These are phyloP conservation scores for Fusarium sp. DNA, from an alignment of 2,329 filamentous ascomycete genomes.

Conservation along the genomic window DNA sequence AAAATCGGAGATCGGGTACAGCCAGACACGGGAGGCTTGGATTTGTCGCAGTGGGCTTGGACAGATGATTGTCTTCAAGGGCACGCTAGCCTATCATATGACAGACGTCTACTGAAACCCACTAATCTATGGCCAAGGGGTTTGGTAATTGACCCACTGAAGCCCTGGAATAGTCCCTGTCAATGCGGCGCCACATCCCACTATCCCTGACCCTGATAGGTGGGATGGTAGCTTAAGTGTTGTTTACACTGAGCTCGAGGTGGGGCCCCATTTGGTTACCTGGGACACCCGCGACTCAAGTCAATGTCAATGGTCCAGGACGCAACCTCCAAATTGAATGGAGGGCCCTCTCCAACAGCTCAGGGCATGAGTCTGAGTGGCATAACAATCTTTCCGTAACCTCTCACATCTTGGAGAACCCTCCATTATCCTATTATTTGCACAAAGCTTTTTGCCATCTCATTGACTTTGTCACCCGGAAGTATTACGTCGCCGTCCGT, in stretches of 20 bases:
- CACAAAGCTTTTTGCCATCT: neutral
- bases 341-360: conserved; percentile 25
- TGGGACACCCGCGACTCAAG: conserved; percentile 38
- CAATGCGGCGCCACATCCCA: conserved; percentile 29
- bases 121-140: conserved; percentile 20
- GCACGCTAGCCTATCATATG: conserved; percentile 16
- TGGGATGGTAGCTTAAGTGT: conserved; percentile 27
- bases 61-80: conserved; percentile 10
- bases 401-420: conserved; percentile 14
- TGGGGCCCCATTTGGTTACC: conserved; percentile 40
- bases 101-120: conserved; percentile 11
- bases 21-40: conserved; percentile 32
- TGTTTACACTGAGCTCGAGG: conserved; percentile 42
- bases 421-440: conserved; percentile 10
- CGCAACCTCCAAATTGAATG: conserved; percentile 34
- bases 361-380: conserved; percentile 14
- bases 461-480: conserved; percentile 12
- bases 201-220: conserved; percentile 36
- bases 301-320: conserved; percentile 16
- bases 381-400: conserved; percentile 29
- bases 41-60: conserved; percentile 15
- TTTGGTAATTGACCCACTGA: conserved; percentile 14
- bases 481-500: conserved; percentile 2
- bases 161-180: conserved; percentile 29
- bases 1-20: conserved; percentile 36